Evolutionary conservation across 768 basidiomycete species (phyloP).

Genomic region (Boletus rubropictus): DNA sequence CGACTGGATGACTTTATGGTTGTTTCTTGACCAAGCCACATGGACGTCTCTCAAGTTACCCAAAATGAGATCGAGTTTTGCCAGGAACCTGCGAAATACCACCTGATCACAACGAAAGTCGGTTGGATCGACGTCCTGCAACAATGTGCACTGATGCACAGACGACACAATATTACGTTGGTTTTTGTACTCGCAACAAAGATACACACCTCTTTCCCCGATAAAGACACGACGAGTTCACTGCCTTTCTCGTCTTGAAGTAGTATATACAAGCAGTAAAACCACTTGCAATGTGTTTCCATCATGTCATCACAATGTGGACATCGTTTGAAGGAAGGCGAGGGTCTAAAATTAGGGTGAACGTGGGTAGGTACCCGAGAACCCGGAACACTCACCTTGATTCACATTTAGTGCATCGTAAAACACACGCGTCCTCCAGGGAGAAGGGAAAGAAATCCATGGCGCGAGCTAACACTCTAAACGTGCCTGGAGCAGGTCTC

Average conservation of each 20-base stretch:
- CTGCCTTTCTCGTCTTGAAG: conserved; percentile 46
- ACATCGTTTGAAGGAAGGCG: conserved; percentile 40
- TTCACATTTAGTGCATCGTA: conserved; percentile 50
- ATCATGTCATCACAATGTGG: conserved; percentile 49
- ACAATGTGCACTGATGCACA: conserved; percentile 35
- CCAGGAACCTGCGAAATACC: conserved; percentile 34
- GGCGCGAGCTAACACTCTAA: conserved; percentile 43
- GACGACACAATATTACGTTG: background rate
- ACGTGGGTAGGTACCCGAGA: background rate
- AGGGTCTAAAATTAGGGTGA: conserved; percentile 35
- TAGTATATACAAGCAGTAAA: conserved; percentile 45
- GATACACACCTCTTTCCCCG: conserved; percentile 39
- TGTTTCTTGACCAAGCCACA: conserved; percentile 22
- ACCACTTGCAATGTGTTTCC: conserved; percentile 42
- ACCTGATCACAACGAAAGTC: conserved; percentile 39
- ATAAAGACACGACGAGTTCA: conserved; percentile 43
- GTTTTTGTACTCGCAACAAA: background rate
- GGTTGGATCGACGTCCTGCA: conserved; percentile 40
- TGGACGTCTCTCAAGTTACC: conserved; percentile 44
- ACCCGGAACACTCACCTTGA: conserved; percentile 35
- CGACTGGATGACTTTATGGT: conserved; percentile 18
- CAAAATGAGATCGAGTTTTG: conserved; percentile 41
- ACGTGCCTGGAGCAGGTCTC: conserved; percentile 32
- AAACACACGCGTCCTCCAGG: conserved; percentile 42
- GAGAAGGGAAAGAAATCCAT: conserved; percentile 52